Base-by-base conservation (phyloP, 768 basidiomycete genomes). In the Gloeostereum incarnatum region DNA sequence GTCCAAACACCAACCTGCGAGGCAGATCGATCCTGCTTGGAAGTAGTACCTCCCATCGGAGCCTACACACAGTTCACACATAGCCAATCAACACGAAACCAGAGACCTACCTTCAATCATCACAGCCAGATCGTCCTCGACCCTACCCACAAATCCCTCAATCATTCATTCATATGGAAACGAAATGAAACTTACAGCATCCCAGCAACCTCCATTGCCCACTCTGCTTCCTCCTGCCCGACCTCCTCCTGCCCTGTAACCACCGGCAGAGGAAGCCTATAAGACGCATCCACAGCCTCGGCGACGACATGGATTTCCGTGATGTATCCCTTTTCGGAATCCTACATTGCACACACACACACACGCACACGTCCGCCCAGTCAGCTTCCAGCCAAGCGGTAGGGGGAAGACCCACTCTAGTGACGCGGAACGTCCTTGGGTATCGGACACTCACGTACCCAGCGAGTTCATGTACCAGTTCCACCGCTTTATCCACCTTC, bases 1-100 rank as follows among this genome's bases (percentile, higher is more conserved):
- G n/a, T 14, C 22, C 17, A 22, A 24, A n/a, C 7, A 19, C 66
- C 44, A 34, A 75, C 80, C 83, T 45, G 79, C 61, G 13, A 80
- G 65, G 42, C 71, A 69, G 45, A 86, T 75, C 0, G 74, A 76
- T 6, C 83, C 85, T 29, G 74, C 80, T 51, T 83, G 83, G 47
- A 88, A 75, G 52, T 84, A 80, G 45, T 84, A 81, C 43, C 65
- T 64, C 29, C 83, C 81, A 40, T 88, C 79, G 16, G 62, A 53
- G 36, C 80, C 79, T 78, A 51, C 42, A 32, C 50, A 49, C 17
- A 29, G 9, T 10, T 2, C 23, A 31, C 39, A 24, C 38, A 37
- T 20, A 14, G 24, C 38, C 39, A 40, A 29, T 36, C 35, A 30
- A 14, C 34, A 32, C 41, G 31, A 27, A 20, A 30, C 42, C 31